phyloP scores from a whole-genome alignment of 176 grass and related monocot genomes.

The Rhynchospora pubera region DNA sequence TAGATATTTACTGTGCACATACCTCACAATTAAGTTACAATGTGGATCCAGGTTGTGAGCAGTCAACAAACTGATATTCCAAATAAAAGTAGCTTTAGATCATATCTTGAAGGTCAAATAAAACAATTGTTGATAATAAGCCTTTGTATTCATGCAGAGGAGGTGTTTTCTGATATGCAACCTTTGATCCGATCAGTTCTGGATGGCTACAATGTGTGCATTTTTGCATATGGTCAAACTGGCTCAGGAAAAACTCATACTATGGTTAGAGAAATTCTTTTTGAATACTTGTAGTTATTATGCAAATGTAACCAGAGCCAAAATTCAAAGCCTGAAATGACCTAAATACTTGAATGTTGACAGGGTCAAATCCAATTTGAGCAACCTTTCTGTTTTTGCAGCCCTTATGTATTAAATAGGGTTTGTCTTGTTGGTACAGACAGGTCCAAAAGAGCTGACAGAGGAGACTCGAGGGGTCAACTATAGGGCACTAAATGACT shows the following conservation, averaged over 20 bases:
- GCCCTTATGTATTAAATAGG: conserved; percentile 5
- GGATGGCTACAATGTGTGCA: conserved; percentile 94
- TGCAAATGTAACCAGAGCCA: not conserved
- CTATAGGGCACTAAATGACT: conserved; percentile 83
- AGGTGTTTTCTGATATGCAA: conserved; percentile 82
- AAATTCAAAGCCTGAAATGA: not conserved
- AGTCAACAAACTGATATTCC: not conserved
- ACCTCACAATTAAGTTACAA: not conserved
- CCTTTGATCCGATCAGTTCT: conserved; percentile 88
- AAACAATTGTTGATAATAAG: not conserved
- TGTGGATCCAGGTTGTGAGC: not conserved
- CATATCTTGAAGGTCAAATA: not conserved
- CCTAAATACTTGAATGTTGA: not conserved
- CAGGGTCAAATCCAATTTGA: not conserved
- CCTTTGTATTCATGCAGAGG: conserved; percentile 51
- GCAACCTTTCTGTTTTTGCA: not conserved
- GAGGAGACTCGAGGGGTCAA: conserved; percentile 65
- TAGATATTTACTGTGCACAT: not conserved
- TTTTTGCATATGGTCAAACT: conserved; percentile 97
- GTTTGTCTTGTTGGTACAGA: conserved; percentile 34
- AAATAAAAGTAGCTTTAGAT: not conserved
- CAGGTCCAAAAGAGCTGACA: conserved; percentile 58
- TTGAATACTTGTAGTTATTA: conserved; percentile 1
- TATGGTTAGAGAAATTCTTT: conserved; percentile 48
- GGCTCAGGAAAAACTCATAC: conserved; percentile 92